Evolutionary conservation across 306 rosid species (phyloP).

Genomic region (Prunus mume): DNA sequence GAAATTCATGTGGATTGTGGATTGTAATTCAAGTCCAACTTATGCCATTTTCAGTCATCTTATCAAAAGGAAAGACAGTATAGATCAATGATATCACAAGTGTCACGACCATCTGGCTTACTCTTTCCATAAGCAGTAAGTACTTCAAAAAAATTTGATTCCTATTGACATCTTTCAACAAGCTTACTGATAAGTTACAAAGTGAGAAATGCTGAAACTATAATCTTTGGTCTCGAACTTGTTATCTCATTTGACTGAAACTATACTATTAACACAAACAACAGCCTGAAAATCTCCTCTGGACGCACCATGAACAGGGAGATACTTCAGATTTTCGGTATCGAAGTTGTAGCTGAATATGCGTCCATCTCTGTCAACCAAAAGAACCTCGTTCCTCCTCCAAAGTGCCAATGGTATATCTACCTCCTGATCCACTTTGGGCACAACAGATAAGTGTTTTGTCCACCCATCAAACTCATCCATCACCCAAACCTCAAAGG

Average conservation of each 20-base stretch:
- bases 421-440: not conserved
- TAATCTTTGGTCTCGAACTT: not conserved
- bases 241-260: not conserved
- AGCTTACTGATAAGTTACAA: not conserved
- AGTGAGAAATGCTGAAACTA: not conserved
- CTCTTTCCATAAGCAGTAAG: not conserved
- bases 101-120: too few species aligned
- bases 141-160: not conserved
- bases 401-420: not conserved
- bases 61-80: too few species aligned
- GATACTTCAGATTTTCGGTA: not conserved
- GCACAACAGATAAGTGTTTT: not conserved
- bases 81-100: too few species aligned
- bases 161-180: not conserved
- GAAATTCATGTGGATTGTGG: too few species aligned
- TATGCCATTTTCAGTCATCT: too few species aligned
- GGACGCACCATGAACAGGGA: not conserved
- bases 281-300: constrained; percentile 1
- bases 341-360: not conserved
- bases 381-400: constrained; percentile 3
- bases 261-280: not conserved
- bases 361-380: not conserved
- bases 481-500: not conserved
- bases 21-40: too few species aligned
- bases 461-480: not conserved